Base-by-base conservation (phyloP, 129 eudicot genomes). In the Lactuca sativa region DNA sequence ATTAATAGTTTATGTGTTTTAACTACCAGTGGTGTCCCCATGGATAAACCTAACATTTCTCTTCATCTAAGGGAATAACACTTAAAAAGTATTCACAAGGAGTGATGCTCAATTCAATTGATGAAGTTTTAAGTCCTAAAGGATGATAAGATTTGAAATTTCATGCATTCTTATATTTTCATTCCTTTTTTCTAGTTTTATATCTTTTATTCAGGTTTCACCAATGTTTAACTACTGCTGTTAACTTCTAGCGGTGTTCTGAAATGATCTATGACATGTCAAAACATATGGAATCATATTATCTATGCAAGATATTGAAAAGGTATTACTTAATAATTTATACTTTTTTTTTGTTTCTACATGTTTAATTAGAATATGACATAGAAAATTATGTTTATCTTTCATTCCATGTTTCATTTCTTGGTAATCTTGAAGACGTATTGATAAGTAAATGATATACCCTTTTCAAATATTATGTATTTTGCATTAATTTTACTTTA, bases 181-280 rank as follows among this genome's bases (percentile, higher is more conserved):
- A 34, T 47, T 58, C 55, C 0, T 7, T 71, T 41, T 44, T 21
- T 47, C 17, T 59, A 59, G 16, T 60, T 21, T 64, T 34, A 52
- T 60, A 61, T 58, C 51, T 36, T 56, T 38, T 48, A 7, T 32
- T 11, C 71, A 93, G 99, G 97, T 89, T 85, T 67, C 99, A 90
- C 83, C 99, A 84, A 72, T 59, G 75, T 72, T 68, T 93, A 67
- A 93, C 99, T 33, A 73, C 87, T 55, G 99, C 95, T 59, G 90
- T 93, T 55, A 93, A 93, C 79, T 85, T 93, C 75, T 93, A 97
- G 99, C 90, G 99, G 98, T 88, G 70, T 56, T 93, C 99, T 57
- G 71, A 75, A 63, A 72, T 83, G 44, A 85, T 90, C 87, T 87
- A 85, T 64, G 82, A 81, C 77, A 85, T 93, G 92, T 64, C 76